A percentile compares a stretch with the other conserved stretches of the same genome.
Conservation (phyloP, 176 grass and related monocot genomes). For the Tuctoria greenei region DNA sequence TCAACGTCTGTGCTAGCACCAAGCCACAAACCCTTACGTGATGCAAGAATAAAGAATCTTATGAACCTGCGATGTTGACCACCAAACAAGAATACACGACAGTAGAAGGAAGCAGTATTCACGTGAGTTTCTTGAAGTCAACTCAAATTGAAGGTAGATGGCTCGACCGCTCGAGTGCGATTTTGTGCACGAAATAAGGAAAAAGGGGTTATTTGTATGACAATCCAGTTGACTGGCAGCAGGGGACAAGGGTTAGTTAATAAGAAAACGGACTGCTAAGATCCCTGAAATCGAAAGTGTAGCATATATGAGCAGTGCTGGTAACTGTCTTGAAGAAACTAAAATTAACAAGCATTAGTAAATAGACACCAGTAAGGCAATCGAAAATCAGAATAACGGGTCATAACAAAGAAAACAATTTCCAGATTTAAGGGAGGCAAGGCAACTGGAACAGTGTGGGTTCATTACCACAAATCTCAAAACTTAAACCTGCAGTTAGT, state of each 20-base stretch:
- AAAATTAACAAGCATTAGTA: background rate
- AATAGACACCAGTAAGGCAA: background rate
- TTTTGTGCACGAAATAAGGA: background rate
- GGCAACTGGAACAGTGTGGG: background rate
- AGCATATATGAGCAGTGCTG: background rate
- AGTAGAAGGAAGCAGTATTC: background rate
- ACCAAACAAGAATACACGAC: background rate
- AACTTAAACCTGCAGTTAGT: background rate
- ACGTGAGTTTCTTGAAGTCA: slow-evolving; percentile 2
- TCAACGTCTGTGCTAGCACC: background rate
- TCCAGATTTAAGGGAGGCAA: background rate
- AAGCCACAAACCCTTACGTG: background rate
- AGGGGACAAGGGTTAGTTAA: background rate
- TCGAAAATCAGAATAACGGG: background rate
- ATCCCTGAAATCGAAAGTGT: slow-evolving; percentile 6
- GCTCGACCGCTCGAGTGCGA: background rate
- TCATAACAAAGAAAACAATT: background rate
- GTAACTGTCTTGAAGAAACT: background rate
- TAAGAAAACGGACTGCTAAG: background rate
- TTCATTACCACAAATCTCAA: background rate
- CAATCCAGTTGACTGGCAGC: slow-evolving; percentile 3
- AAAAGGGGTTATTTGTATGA: slow-evolving; percentile 1
- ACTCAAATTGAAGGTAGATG: slow-evolving; percentile 30
- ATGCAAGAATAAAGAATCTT: background rate
- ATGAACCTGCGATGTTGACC: background rate